phyloP scores from a whole-genome alignment of 169 alveolate species.

The Plasmodium gallinaceum region DNA sequence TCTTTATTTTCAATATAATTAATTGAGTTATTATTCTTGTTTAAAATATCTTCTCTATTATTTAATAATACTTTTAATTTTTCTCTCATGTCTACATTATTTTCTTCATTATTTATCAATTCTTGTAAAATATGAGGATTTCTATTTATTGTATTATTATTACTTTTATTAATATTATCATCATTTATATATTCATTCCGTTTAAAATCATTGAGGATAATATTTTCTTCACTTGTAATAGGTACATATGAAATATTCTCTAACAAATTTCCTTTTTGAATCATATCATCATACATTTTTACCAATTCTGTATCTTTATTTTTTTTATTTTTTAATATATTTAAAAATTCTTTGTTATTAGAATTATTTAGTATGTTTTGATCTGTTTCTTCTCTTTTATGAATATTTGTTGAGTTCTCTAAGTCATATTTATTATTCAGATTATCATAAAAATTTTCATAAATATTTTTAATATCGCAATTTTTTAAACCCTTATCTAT shows the following conservation, averaged over 20 bases:
- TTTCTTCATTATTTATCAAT: slow-evolving; percentile 2
- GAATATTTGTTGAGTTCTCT: not conserved
- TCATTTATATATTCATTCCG: not conserved
- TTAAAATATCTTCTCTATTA: not conserved
- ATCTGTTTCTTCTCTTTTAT: not conserved
- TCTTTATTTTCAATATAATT: too few relatives aligned
- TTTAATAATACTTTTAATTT: slow-evolving; percentile 7
- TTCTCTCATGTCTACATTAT: not conserved
- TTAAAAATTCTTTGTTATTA: not conserved
- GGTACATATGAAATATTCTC: too few relatives aligned
- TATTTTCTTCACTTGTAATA: too few relatives aligned
- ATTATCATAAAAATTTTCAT: not conserved
- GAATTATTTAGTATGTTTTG: not conserved
- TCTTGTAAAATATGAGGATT: not conserved
- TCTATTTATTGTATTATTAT: not conserved
- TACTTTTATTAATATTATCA: not conserved
- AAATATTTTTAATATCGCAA: not conserved
- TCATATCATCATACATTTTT: not conserved
- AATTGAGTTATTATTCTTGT: too few relatives aligned
- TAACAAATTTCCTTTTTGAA: not conserved
- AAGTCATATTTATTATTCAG: not conserved
- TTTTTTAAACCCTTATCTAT: not conserved
- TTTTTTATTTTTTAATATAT: not conserved
- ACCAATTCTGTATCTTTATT: not conserved
- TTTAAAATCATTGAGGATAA: too few relatives aligned